A percentile compares a stretch with the other conserved stretches of the same genome.
Evolutionary conservation across 1,139 yeast species (phyloP).

Genomic region (Diutina siamensis): DNA sequence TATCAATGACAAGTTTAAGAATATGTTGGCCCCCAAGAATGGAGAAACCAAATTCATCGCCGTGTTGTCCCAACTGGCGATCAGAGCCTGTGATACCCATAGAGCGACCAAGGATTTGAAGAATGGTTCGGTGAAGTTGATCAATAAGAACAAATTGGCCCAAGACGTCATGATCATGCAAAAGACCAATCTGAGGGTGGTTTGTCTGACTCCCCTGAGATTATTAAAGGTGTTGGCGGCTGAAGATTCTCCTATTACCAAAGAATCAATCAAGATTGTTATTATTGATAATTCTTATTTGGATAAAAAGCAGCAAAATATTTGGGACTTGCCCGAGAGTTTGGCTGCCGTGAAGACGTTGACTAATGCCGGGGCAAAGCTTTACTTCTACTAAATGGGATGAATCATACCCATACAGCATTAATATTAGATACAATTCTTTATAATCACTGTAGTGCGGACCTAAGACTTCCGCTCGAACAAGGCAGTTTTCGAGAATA

Average conservation of each 20-base stretch:
- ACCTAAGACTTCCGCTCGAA: too few species aligned
- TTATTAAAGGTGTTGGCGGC: conserved; percentile 35
- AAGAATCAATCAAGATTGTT: conserved; percentile 40
- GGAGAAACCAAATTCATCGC: conserved; percentile 31
- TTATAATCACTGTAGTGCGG: too few species aligned
- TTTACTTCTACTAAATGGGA: conserved; percentile 39
- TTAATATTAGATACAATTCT: too few species aligned
- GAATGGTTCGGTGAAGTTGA: conserved; percentile 52
- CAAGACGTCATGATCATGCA: conserved; percentile 44
- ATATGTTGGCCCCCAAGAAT: conserved; percentile 25
- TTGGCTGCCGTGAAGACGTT: conserved; percentile 28
- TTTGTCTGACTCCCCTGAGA: conserved; percentile 61
- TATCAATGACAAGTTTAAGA: conserved; percentile 29
- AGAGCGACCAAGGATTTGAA: conserved; percentile 44
- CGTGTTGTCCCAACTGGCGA: conserved; percentile 57
- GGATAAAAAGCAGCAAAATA: conserved; percentile 49
- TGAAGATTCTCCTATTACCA: conserved; percentile 27
- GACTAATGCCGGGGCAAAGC: conserved; percentile 31
- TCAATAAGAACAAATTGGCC: conserved; percentile 51
- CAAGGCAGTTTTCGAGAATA: too few species aligned
- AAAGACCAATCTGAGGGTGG: conserved; percentile 37
- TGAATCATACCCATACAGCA: too few species aligned
- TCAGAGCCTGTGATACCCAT: conserved; percentile 63
- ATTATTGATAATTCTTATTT: conserved; percentile 55
- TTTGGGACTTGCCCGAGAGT: conserved; percentile 50